Conservation (phyloP, 2,329 filamentous ascomycete genomes). For the Neonectria punicea region DNA sequence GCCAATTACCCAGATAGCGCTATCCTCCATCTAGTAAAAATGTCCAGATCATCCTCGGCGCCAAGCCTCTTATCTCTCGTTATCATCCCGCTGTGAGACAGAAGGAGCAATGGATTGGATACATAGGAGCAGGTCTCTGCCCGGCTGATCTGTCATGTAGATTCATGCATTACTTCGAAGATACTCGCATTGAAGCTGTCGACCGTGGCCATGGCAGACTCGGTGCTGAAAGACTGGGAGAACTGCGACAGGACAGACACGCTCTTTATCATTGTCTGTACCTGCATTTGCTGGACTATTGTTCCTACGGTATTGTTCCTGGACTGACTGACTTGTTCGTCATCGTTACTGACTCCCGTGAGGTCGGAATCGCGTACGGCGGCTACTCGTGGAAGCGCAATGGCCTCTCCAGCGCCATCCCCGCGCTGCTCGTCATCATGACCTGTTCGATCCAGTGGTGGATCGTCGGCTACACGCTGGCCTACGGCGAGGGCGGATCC, state of each 20-base stretch:
- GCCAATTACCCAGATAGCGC: slow-evolving; percentile 9
- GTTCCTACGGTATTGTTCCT: slow-evolving; percentile 24
- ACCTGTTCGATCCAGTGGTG: slow-evolving; percentile 32
- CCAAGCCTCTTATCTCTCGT: slow-evolving; percentile 19
- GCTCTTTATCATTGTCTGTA: slow-evolving; percentile 31
- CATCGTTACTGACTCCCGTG: neutral
- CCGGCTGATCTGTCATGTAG: neutral
- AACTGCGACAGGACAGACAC: slow-evolving; percentile 31
- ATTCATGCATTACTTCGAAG: neutral
- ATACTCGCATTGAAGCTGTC: neutral
- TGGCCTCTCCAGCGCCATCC: slow-evolving; percentile 27
- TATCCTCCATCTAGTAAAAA: slow-evolving; percentile 13
- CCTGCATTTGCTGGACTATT: slow-evolving; percentile 33
- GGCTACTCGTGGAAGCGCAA: slow-evolving; percentile 31
- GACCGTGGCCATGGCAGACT: slow-evolving; percentile 16
- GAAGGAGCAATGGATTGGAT: neutral
- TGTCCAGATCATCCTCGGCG: slow-evolving; percentile 10
- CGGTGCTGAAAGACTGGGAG: slow-evolving; percentile 30
- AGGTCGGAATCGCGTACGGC: slow-evolving; percentile 31
- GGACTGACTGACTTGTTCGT: too few species aligned
- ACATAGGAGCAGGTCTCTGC: slow-evolving; percentile 2
- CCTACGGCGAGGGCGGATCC: slow-evolving; percentile 29
- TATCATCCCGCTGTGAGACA: neutral
- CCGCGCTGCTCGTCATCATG: slow-evolving; percentile 30
- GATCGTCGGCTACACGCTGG: slow-evolving; percentile 30